Percentiles rank a stretch among this genome's conserved stretches.
phyloP scores from a whole-genome alignment of 2,329 filamentous ascomycete species.

The Pleomassaria siparia region DNA sequence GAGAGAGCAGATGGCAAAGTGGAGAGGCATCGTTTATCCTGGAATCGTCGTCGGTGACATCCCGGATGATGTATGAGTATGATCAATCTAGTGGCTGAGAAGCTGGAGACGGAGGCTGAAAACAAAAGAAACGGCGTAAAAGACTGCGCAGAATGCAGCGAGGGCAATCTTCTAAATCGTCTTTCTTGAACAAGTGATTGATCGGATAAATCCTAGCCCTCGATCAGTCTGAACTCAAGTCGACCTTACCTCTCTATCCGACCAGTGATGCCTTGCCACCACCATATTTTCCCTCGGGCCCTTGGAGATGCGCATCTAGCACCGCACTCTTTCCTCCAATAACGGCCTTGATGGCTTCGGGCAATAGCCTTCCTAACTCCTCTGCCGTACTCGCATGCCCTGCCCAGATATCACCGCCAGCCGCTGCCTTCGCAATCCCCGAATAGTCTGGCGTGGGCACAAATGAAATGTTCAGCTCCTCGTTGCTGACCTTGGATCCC shows the following conservation, averaged over 20 bases:
- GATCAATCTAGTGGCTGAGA: no score
- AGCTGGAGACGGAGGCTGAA: no score
- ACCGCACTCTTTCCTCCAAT: constrained; percentile 61
- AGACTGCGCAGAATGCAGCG: no score
- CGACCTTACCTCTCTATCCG: constrained; percentile 6
- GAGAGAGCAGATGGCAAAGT: constrained; percentile 1
- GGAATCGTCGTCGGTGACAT: neutral
- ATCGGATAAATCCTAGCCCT: no score
- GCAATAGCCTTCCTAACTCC: constrained; percentile 57
- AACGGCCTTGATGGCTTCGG: constrained; percentile 62
- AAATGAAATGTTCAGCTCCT: constrained; percentile 68
- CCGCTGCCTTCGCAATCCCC: constrained; percentile 67
- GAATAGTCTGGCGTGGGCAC: constrained; percentile 67
- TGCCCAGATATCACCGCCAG: constrained; percentile 64
- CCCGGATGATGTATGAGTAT: neutral
- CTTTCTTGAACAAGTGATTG: no score
- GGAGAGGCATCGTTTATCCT: neutral
- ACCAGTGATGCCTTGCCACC: constrained; percentile 26
- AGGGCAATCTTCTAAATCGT: no score
- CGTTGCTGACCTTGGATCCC: constrained; percentile 62
- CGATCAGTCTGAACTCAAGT: neutral
- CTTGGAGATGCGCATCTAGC: constrained; percentile 62
- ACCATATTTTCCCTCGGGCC: constrained; percentile 57
- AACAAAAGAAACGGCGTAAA: no score
- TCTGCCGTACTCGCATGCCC: constrained; percentile 58